phyloP scores from a whole-genome alignment of 306 rosid genomes.

The Quercus robur region DNA sequence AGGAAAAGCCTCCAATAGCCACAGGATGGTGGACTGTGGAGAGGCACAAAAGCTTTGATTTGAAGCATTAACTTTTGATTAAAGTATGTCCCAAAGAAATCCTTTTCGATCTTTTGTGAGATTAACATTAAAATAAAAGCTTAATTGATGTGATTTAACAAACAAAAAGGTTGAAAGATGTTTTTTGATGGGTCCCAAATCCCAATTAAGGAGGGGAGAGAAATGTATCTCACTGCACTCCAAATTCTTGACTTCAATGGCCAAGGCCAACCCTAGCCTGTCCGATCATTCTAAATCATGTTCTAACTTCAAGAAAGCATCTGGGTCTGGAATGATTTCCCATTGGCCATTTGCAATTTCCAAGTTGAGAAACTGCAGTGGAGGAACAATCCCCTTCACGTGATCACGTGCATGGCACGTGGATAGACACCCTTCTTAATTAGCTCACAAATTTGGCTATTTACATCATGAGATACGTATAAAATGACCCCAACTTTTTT shows the following conservation, averaged over 20 bases:
- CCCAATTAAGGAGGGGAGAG: neutral
- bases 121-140: constrained; percentile 7
- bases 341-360: too few relatives aligned
- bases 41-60: constrained; percentile 40
- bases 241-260: neutral
- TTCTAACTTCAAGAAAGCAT: neutral
- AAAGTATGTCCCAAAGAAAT: constrained; percentile 23
- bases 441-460: too few relatives aligned
- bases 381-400: neutral
- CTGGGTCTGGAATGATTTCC: too few relatives aligned
- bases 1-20: constrained; percentile 30
- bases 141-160: too few relatives aligned
- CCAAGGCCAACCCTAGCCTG: neutral
- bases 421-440: neutral
- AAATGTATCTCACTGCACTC: too few relatives aligned
- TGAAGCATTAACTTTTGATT: constrained; percentile 45
- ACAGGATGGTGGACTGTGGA: neutral
- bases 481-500: too few relatives aligned
- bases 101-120: constrained; percentile 8
- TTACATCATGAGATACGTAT: too few relatives aligned
- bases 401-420: constrained; percentile 25
- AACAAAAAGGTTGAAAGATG: too few relatives aligned
- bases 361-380: too few relatives aligned
- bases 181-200: too few relatives aligned
- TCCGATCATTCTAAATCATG: neutral